Base-by-base conservation (phyloP, 2,329 filamentous ascomycete species). In the Boeremia lycopersici region DNA sequence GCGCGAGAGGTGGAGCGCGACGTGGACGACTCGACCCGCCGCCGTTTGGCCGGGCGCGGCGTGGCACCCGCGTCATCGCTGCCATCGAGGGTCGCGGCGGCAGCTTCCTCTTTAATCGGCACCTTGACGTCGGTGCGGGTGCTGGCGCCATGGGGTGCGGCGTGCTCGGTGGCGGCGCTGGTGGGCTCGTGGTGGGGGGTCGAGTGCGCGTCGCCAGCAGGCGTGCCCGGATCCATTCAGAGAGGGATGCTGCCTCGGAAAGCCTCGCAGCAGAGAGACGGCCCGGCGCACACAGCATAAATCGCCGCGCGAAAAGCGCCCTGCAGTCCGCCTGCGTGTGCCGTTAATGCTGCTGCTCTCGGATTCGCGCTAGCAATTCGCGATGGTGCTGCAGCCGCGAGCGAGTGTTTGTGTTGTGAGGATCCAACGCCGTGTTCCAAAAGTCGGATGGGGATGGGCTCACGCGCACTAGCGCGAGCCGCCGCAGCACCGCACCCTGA, bases 31-130 rank as follows among this genome's bases (percentile, higher is more conserved):
- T 46, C 73, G 31, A 78, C 73, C 71, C 86, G 86, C 59, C 86
- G 86, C 71, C 88, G 85, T 75, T 92, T 92, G 13, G 80, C 74
- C 25, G 74, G 69, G 28, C 74, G 67, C 64, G 69, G 61, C 7
- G 53, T 61, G 67, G 56, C 61, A 62, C 56, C 59, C 50, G 58
- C 65, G 54, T 68, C 63, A 29, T 66, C 60, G 36, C 53, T 63
- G 48, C 48, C 59, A 50, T 62, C 63, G 25, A 36, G 34, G 6
- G 34, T n/a, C 11, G 55, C 52, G 46, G 38, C 44, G 12, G 53
- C 62, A 19, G 69, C 61, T 39, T 72, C 69, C 28, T 59, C 46
- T 38, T 70, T 67, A 46, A 69, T 64, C 71, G 71, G 53, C 67
- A 68, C 53, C 61, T 62, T 35, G 62, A 61, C 48, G 60, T 52